Evolutionary conservation across 2,329 filamentous ascomycete species (phyloP).

Genomic region (Alternaria arborescens): DNA sequence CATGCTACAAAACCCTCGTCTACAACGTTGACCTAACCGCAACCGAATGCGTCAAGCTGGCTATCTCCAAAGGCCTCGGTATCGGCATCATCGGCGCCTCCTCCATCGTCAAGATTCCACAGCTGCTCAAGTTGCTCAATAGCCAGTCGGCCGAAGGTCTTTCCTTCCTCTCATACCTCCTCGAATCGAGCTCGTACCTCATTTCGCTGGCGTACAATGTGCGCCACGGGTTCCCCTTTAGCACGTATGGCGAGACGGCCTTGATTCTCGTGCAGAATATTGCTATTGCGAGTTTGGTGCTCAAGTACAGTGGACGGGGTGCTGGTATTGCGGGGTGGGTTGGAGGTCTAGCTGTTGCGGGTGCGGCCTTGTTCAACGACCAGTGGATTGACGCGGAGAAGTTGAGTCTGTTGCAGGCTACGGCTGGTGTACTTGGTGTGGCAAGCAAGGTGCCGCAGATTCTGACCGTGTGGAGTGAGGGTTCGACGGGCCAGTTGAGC

Average conservation of each 20-base stretch:
- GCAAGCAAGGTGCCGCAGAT: constrained; percentile 97
- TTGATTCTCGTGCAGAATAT: constrained; percentile 93
- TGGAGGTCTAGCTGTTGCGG: constrained; percentile 74
- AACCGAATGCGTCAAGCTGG: constrained; percentile 84
- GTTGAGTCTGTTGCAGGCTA: constrained; percentile 80
- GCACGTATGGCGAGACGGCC: constrained; percentile 94
- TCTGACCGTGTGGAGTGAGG: constrained; percentile 80
- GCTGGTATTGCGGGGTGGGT: constrained; percentile 79
- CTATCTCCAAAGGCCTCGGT: constrained; percentile 89
- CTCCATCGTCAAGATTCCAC: constrained; percentile 93
- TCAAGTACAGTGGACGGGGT: constrained; percentile 78
- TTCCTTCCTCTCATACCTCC: constrained; percentile 87
- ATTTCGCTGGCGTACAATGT: constrained; percentile 93
- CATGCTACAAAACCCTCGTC: constrained; percentile 86
- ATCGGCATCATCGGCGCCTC: constrained; percentile 92
- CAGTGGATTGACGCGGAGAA: constrained; percentile 70
- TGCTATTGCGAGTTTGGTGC: constrained; percentile 83
- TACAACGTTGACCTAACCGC: constrained; percentile 83
- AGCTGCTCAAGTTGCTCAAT: constrained; percentile 89
- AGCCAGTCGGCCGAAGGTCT: constrained; percentile 84
- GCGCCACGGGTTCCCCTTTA: constrained; percentile 91
- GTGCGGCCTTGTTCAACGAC: constrained; percentile 74
- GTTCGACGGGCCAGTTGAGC: constrained; percentile 92
- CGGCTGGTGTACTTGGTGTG: constrained; percentile 81
- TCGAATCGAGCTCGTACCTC: constrained; percentile 88